Base-by-base conservation (phyloP, 257 asterid genomes). In the Scutellaria minor region DNA sequence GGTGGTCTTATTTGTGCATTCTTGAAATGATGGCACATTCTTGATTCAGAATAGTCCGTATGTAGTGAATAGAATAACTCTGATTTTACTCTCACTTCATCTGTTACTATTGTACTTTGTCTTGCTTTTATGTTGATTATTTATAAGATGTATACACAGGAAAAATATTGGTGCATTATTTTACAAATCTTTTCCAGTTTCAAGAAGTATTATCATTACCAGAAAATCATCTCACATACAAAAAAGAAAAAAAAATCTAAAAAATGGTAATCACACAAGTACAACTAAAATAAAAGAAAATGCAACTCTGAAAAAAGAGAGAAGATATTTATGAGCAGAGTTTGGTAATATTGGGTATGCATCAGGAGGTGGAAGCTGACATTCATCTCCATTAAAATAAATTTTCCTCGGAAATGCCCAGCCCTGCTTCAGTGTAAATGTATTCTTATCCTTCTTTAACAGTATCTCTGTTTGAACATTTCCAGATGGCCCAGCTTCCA, bases 311-410 rank as follows among this genome's bases (percentile, higher is more conserved):
- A 73, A 60, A 72, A 82, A 78, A n/a, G 82, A 13, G 39, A 66
- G 6, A n/a, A 62, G 22, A 27, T 13, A 18, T 40, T 51, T 70
- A 37, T 67, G 76, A 31, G 83, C 85, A 37, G 83, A 71, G 80
- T 82, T 89, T 37, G 93, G 90, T 55, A 87, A 76, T 48, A 48
- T 31, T 11, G 93, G 93, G 61, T 87, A 89, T 14, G 80, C 77
- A 76, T 87, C 90, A 0, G 93, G 93, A 40, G 89, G 83, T 1
- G 96, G 96, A 54, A 89, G 88, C 64, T 65, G 83, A 69, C 96
- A 89, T 77, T 89, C 93, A 61, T 87, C 93, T 5, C 96, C 96
- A 63, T 85, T 89, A 78, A 89, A 89, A 68, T 87, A 89, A 20
- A 87, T 77, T 64, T 82, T 89, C 44, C 85, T 79, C 11, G 93